phyloP scores from a whole-genome alignment of 306 rosid species.

The Datisca glomerata region DNA sequence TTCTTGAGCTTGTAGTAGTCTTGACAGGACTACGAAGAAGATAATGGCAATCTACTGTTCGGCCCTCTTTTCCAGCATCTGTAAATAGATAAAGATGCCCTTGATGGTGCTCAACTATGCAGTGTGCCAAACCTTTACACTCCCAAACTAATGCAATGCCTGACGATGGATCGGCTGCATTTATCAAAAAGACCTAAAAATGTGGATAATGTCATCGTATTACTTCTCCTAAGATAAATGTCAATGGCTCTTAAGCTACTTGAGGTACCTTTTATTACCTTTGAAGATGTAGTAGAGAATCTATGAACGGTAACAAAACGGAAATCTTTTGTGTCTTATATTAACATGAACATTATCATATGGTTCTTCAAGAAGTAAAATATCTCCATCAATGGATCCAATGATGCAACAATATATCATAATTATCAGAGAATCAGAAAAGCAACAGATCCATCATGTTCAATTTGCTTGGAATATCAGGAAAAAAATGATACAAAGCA shows the following conservation, averaged over 20 bases:
- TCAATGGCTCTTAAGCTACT: neutral
- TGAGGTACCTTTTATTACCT: conserved; percentile 41
- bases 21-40: conserved; percentile 49
- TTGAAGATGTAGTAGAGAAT: conserved; percentile 54
- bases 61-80: conserved; percentile 59
- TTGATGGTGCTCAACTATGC: conserved; percentile 75
- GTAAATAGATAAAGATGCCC: conserved; percentile 75
- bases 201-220: conserved; percentile 27
- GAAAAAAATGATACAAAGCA: neutral
- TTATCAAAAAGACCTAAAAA: conserved; percentile 80
- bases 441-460: neutral
- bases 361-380: conserved; percentile 66
- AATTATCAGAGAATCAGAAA: conserved; percentile 1
- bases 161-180: conserved; percentile 88
- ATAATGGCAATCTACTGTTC: conserved; percentile 59
- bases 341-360: conserved; percentile 51
- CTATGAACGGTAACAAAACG: conserved; percentile 58
- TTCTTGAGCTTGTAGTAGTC: conserved; percentile 48
- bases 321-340: conserved; percentile 71
- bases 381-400: conserved; percentile 84
- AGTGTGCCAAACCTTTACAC: conserved; percentile 62
- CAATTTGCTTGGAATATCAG: neutral
- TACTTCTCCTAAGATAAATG: conserved; percentile 5
- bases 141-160: conserved; percentile 79
- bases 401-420: conserved; percentile 75